Evolutionary conservation across 2,329 filamentous ascomycete genomes (phyloP).

Genomic region (Alternaria sp.): DNA sequence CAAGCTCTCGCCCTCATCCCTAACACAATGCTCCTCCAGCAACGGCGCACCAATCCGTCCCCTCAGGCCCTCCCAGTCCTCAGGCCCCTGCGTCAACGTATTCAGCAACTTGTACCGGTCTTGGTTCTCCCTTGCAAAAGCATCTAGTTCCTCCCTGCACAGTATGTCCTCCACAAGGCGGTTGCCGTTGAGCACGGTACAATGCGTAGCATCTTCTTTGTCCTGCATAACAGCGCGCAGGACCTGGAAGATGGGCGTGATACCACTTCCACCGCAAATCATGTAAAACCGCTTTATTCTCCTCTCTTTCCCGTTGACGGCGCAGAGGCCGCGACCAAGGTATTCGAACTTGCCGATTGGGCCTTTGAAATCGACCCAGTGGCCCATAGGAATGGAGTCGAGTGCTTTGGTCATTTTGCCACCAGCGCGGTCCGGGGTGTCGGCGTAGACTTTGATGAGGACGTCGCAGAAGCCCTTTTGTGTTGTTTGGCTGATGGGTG

Average conservation of each 20-base stretch:
- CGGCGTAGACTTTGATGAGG: slow-evolving; percentile 83
- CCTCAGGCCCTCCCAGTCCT: slow-evolving; percentile 71
- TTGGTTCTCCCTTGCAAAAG: slow-evolving; percentile 62
- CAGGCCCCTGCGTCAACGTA: slow-evolving; percentile 70
- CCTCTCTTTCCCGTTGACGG: slow-evolving; percentile 65
- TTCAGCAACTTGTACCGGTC: slow-evolving; percentile 72
- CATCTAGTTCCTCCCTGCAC: slow-evolving; percentile 75
- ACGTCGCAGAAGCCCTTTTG: slow-evolving; percentile 73
- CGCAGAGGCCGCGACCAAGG: slow-evolving; percentile 69
- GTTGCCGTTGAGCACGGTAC: slow-evolving; percentile 81
- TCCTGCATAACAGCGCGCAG: slow-evolving; percentile 76
- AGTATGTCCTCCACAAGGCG: slow-evolving; percentile 81
- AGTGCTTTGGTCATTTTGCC: slow-evolving; percentile 85
- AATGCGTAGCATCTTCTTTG: slow-evolving; percentile 68
- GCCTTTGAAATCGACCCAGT: slow-evolving; percentile 84
- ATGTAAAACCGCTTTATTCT: slow-evolving; percentile 76
- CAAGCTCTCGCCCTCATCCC: slow-evolving; percentile 63
- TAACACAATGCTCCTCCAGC: slow-evolving; percentile 65
- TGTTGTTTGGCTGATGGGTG: slow-evolving; percentile 74
- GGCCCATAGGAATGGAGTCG: slow-evolving; percentile 74
- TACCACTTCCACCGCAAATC: slow-evolving; percentile 87
- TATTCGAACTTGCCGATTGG: slow-evolving; percentile 89
- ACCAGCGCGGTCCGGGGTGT: slow-evolving; percentile 64
- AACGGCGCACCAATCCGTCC: slow-evolving; percentile 73
- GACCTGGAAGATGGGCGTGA: slow-evolving; percentile 91